Evolutionary conservation across 495 filamentous ascomycete genomes (phyloP).

Genomic region (Rostrohypoxylon terebratum): DNA sequence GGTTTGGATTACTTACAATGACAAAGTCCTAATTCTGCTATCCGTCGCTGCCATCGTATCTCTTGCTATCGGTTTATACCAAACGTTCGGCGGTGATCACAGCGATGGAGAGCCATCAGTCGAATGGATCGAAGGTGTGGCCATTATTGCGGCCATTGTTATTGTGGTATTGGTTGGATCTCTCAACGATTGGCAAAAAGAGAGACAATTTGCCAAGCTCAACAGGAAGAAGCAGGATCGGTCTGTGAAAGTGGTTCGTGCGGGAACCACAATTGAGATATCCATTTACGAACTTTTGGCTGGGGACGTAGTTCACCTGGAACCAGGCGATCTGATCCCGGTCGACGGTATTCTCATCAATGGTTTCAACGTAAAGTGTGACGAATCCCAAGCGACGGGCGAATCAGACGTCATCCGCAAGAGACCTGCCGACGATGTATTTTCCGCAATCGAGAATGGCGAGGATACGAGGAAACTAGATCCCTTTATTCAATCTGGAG

Average conservation of each 20-base stretch:
- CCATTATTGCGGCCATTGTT: constrained; percentile 79
- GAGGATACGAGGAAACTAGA: constrained; percentile 85
- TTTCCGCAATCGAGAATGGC: constrained; percentile 78
- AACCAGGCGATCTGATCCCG: constrained; percentile 80
- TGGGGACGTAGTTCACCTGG: constrained; percentile 78
- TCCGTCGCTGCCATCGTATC: constrained; percentile 79
- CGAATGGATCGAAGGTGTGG: constrained; percentile 85
- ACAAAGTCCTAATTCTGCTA: constrained; percentile 83
- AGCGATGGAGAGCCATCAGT: constrained; percentile 61
- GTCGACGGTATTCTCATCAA: constrained; percentile 80
- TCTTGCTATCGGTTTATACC: constrained; percentile 78
- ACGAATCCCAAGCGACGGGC: constrained; percentile 86
- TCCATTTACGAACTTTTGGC: constrained; percentile 78
- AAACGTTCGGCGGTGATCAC: constrained; percentile 64
- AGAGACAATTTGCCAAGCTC: constrained; percentile 80
- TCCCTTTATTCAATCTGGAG: constrained; percentile 93
- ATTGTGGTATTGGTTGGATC: constrained; percentile 82
- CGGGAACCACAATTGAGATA: constrained; percentile 76
- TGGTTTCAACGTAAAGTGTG: constrained; percentile 80
- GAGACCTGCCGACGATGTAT: constrained; percentile 79
- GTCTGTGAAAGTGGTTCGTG: constrained; percentile 79
- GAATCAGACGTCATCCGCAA: constrained; percentile 87
- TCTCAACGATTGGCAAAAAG: constrained; percentile 82
- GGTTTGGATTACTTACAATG: constrained; percentile 89
- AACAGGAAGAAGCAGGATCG: constrained; percentile 86